Percentiles rank a stretch among this genome's conserved stretches.
phyloP scores from a whole-genome alignment of 345 rosid species.

The Luvunga scandens region DNA sequence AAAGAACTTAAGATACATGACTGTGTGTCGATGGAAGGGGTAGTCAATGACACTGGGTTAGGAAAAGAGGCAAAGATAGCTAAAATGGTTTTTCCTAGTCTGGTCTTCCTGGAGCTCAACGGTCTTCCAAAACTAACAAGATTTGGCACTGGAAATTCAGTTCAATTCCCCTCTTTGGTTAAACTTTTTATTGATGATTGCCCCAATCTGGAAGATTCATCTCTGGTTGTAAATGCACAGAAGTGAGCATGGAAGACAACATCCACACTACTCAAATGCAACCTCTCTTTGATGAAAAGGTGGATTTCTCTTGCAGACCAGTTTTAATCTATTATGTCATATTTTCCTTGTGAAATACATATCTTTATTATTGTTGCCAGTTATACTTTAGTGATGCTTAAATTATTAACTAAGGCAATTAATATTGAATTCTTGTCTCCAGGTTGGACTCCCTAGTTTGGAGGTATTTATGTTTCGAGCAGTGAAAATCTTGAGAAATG shows the following conservation, averaged over 20 bases:
- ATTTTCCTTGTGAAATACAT: too few relatives aligned
- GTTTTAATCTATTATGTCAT: too few relatives aligned
- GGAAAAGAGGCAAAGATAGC: neutral
- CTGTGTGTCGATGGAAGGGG: constrained; percentile 11
- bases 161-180: constrained; percentile 3
- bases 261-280: neutral
- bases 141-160: neutral
- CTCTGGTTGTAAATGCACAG: neutral
- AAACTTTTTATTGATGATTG: neutral
- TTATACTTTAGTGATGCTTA: too few relatives aligned
- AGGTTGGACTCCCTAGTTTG: neutral
- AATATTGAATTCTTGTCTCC: too few relatives aligned
- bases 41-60: neutral
- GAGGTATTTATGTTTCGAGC: rapidly evolving
- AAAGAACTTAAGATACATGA: neutral
- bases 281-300: neutral
- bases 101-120: too few relatives aligned
- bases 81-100: neutral
- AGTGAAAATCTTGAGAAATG: neutral
- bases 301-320: neutral
- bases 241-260: neutral
- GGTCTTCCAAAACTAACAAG: constrained; percentile 13
- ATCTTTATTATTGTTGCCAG: too few relatives aligned
- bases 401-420: too few relatives aligned
- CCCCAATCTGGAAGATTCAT: constrained; percentile 6